These are phyloP conservation scores for Hypoxylon sp. DNA, from an alignment of 2,329 filamentous ascomycete species.

Conservation along the genomic window DNA sequence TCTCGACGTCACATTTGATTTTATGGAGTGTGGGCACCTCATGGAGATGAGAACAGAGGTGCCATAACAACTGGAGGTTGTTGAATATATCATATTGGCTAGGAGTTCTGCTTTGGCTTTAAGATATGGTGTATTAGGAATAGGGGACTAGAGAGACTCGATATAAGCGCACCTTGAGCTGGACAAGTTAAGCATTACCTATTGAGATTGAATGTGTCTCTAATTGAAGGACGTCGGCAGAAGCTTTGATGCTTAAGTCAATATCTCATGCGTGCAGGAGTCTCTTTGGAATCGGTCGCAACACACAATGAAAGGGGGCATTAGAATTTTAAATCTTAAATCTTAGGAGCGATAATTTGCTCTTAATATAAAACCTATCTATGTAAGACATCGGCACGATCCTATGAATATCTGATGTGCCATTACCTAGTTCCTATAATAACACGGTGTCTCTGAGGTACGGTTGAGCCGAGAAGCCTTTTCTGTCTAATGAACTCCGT, in stretches of 20 bases:
- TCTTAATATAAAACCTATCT: neutral
- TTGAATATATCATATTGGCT: neutral
- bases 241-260: neutral
- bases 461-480: neutral
- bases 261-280: neutral
- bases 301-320: neutral
- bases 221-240: neutral
- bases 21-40: neutral
- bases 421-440: neutral
- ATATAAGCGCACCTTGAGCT: neutral
- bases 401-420: neutral
- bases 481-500: neutral
- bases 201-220: neutral
- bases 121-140: neutral
- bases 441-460: neutral
- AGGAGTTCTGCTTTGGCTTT: neutral
- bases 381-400: neutral
- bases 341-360: neutral
- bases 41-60: neutral
- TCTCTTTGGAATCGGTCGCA: neutral
- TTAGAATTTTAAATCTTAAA: neutral
- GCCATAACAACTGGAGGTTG: constrained; percentile 17
- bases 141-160: neutral
- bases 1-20: neutral
- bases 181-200: neutral